phyloP scores from a whole-genome alignment of 768 basidiomycete species.

The Stropharia rugosoannulata region DNA sequence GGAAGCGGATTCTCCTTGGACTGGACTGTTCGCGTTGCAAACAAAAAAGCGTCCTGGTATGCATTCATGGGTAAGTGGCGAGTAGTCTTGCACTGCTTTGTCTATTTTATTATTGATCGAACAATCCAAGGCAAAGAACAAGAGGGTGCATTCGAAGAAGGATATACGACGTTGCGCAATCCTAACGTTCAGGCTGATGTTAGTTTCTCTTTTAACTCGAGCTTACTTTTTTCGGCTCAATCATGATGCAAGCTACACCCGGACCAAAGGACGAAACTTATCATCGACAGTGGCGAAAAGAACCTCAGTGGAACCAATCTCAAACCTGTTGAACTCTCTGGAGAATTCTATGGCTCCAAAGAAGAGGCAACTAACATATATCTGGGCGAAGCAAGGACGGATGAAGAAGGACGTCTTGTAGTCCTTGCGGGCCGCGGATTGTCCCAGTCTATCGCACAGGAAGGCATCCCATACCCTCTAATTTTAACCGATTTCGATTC shows the following conservation, averaged over 20 bases:
- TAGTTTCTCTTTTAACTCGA: background rate
- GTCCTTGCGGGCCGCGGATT: conserved; percentile 28
- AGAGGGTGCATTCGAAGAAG: conserved; percentile 13
- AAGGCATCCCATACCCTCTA: conserved; percentile 14
- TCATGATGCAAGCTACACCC: conserved; percentile 9
- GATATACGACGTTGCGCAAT: conserved; percentile 20
- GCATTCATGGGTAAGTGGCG: conserved; percentile 12
- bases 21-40: conserved; percentile 33
- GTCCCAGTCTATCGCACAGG: conserved; percentile 12
- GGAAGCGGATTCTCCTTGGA: conserved; percentile 16
- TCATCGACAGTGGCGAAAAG: conserved; percentile 18
- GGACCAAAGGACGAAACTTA: conserved; percentile 17
- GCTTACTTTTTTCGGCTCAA: background rate
- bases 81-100: background rate
- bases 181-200: conserved; percentile 24
- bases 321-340: conserved; percentile 15
- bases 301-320: conserved; percentile 1
- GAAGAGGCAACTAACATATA: conserved; percentile 9
- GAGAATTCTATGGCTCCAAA: conserved; percentile 16
- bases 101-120: background rate
- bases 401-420: conserved; percentile 27
- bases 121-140: conserved; percentile 3
- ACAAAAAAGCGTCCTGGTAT: conserved; percentile 27
- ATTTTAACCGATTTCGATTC: conserved; percentile 28
- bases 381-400: conserved; percentile 18